Evolutionary conservation across 495 filamentous ascomycete species (phyloP).

Genomic region (Xylaria longipes): DNA sequence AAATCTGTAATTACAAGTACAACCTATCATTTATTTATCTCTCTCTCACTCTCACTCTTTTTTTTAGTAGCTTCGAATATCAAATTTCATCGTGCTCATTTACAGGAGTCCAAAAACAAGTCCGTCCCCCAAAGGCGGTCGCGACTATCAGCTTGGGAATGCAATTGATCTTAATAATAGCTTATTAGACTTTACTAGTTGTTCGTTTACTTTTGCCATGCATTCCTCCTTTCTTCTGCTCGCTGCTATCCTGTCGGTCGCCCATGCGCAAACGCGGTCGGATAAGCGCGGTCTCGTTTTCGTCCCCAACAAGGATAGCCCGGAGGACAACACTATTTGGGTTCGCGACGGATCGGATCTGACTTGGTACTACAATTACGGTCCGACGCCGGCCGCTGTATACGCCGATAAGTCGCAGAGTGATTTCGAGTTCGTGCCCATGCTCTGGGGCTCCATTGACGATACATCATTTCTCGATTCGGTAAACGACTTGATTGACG

Average conservation of each 20-base stretch:
- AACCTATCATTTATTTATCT: not conserved
- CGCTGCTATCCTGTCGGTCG: slow-evolving; percentile 32
- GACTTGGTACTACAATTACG: slow-evolving; percentile 88
- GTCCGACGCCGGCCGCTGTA: slow-evolving; percentile 54
- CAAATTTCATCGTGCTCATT: not conserved
- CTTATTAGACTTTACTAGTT: not conserved
- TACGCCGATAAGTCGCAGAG: slow-evolving; percentile 51
- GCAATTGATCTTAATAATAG: not conserved
- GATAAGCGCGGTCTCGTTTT: slow-evolving; percentile 76
- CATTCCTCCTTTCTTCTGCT: slow-evolving; percentile 30
- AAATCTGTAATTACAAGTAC: not conserved
- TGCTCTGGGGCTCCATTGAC: slow-evolving; percentile 71
- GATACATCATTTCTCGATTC: slow-evolving; percentile 62
- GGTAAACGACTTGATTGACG: slow-evolving; percentile 56
- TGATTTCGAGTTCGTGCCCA: slow-evolving; percentile 76
- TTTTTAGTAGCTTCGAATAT: not conserved
- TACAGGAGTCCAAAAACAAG: not conserved
- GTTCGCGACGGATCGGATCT: slow-evolving; percentile 56
- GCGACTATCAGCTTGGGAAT: not conserved
- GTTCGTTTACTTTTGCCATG: slow-evolving; percentile 30
- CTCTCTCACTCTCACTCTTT: too few species aligned
- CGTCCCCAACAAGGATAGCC: slow-evolving; percentile 57
- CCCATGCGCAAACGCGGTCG: slow-evolving; percentile 49
- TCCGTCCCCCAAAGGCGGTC: not conserved
- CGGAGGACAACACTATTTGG: slow-evolving; percentile 68